A percentile compares a stretch with the other conserved stretches of the same genome.
These are phyloP conservation scores for Laguncularia racemosa DNA, from an alignment of 345 rosid genomes.

Conservation along the genomic window DNA sequence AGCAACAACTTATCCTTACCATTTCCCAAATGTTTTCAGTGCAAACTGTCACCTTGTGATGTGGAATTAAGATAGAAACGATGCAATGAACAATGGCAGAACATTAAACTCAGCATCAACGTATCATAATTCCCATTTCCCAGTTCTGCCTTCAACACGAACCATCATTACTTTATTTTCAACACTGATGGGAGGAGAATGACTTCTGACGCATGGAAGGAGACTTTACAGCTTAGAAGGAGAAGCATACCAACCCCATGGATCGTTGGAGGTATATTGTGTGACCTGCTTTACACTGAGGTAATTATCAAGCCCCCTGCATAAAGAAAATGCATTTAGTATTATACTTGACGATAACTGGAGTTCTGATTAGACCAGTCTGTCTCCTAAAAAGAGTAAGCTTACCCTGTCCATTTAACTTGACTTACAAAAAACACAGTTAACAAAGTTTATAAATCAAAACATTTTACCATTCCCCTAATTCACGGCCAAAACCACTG, in stretches of 20 bases:
- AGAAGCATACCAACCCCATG: slow-evolving; percentile 86
- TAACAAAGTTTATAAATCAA: neutral
- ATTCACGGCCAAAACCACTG: slow-evolving; percentile 97
- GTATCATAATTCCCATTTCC: no score
- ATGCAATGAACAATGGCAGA: no score
- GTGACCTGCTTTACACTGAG: slow-evolving; percentile 91
- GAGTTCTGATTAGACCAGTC: neutral
- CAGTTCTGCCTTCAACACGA: no score
- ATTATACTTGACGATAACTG: no score
- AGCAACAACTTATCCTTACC: no score
- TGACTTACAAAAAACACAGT: neutral
- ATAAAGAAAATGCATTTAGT: slow-evolving; percentile 7
- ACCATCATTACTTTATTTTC: no score
- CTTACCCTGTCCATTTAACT: neutral
- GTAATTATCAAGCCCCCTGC: slow-evolving; percentile 94
- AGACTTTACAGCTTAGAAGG: slow-evolving; percentile 63
- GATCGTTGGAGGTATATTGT: slow-evolving; percentile 63
- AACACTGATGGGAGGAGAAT: neutral
- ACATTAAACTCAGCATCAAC: no score
- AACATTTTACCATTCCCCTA: slow-evolving; percentile 71
- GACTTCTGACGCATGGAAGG: neutral
- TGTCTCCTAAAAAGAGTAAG: neutral
- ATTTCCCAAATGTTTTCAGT: no score
- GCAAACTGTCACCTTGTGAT: no score
- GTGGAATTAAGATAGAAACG: no score